phyloP scores from a whole-genome alignment of 176 grass and related monocot genomes.

The Chloris gayana region DNA sequence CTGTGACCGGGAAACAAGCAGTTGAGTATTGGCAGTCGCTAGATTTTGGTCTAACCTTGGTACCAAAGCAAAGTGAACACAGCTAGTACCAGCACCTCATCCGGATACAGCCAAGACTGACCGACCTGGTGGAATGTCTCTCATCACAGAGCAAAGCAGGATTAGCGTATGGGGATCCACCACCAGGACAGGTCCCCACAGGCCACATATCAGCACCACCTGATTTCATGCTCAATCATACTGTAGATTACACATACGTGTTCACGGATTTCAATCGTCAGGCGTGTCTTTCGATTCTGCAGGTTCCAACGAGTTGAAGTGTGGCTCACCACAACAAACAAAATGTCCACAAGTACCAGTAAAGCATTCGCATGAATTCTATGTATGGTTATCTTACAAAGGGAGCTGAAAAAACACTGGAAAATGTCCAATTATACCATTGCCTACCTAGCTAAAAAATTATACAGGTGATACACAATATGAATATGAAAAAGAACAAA shows the following conservation, averaged over 20 bases:
- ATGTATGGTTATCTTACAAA: constrained; percentile 34
- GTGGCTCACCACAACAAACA: constrained; percentile 21
- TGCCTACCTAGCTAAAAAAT: constrained; percentile 31
- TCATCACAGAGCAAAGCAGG: neutral
- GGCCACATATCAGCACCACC: constrained; percentile 30
- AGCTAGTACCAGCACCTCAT: neutral
- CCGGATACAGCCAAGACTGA: neutral
- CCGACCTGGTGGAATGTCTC: constrained; percentile 14
- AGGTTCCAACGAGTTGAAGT: constrained; percentile 9
- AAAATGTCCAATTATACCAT: neutral
- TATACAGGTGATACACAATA: constrained; percentile 40
- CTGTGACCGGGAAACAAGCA: neutral
- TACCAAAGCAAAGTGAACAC: constrained; percentile 33
- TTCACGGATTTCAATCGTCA: constrained; percentile 31
- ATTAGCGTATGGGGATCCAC: constrained; percentile 37
- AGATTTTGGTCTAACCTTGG: constrained; percentile 4
- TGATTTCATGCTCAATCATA: constrained; percentile 20
- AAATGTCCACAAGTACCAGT: neutral
- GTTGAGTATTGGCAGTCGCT: neutral
- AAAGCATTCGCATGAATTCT: constrained; percentile 15
- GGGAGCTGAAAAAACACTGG: neutral
- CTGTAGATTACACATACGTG: neutral
- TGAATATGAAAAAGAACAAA: constrained; percentile 23
- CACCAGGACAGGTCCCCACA: constrained; percentile 27
- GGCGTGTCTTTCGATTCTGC: neutral